Evolutionary conservation across 1,284 basidiomycete genomes (phyloP), one percentile per base, ranked within the genome.

Genomic region (Cryptococcus sp.): DNA sequence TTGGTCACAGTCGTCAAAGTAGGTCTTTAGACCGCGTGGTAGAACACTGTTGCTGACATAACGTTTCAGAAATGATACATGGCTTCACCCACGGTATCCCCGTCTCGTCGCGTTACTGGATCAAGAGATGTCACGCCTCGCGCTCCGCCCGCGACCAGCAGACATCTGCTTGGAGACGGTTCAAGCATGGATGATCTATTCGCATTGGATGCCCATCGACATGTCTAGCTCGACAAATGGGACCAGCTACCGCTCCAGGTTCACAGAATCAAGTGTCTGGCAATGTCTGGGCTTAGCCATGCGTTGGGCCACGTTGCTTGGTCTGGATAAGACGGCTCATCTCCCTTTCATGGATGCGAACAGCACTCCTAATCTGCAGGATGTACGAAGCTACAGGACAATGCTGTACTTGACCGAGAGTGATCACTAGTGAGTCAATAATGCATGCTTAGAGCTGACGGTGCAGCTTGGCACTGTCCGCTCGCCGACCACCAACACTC

Each of bases 201-300:
- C 59, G 2, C 64, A 66, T 35, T 66, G 64, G 64, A 66, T 66
- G 64, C 64, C 64, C 6, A 40, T 64, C 40, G 64, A 66, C 27
- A 50, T 27, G 7, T 46, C 45, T 5, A 45, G 31, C 11, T 46
- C 40, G n/a, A 22, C 20, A 3, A 49, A 51, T 17, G 47, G 25
- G 27, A 38, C 23, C 19, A 31, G 20, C 23, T 60, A 55, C 41
- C 57, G 61, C 16, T 62, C 61, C 5, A 47, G 64, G 16, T 66
- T 64, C 54, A 50, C 52, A 16, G 64, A 66, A 35, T 53, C 56
- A 10, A 57, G 59, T 39, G 56, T 50, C 19, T 66, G 64, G 64
- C 61, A 63, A n/a, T 53, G 56, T 31, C 45, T 66, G 16, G 64
- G 64, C 38, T 44, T 59, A 47, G 64, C 64, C 6, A 61, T 64